Base-by-base conservation (phyloP, 441 rosid species). In the Populus tomentosa region DNA sequence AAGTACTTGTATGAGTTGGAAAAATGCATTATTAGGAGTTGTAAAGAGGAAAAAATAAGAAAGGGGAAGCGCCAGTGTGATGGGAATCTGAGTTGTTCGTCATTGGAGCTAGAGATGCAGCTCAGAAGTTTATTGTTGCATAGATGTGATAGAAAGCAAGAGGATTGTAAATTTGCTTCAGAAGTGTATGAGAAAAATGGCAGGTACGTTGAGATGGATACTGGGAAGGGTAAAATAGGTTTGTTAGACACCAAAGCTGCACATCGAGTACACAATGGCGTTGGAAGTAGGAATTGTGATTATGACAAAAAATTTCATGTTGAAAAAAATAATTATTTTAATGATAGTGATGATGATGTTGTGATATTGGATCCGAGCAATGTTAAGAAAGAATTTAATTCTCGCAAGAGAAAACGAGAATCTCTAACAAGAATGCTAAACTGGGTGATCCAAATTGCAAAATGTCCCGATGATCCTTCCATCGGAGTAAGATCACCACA, bases 371-470 rank as follows among this genome's bases (percentile, higher is more conserved):
- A 78, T 65, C 63, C 68, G 1, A 67, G 23, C 38, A 38, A 56
- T 23, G 26, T 30, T 16, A 74, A 72, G 75, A 67, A 84, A 74
- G 81, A 73, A 11, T 46, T 56, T 14, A 53, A 28, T 38, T 69
- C 83, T 36, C 83, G 77, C 13, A 91, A 90, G 86, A 87, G 94
- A 79, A 91, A 89, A 73, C 86, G 84, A 32, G 89, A 86, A 42
- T 79, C 92, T 36, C 62, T 79, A 11, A 81, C 77, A 74, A 81
- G 74, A 78, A 83, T 89, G 83, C 80, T 94, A 65, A 63, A 76
- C 69, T 94, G 97, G 99, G 77, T 95, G 56, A 85, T 73, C 32
- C 72, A 79, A 78, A 80, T 82, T 80, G 97, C 98, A 1, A 87
- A 81, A 82, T 75, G 88, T 81, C 98, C 97, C 3, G 82, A 83